Evolutionary conservation across 768 basidiomycete genomes (phyloP).

Genomic region (Auricularia auricula-judae): DNA sequence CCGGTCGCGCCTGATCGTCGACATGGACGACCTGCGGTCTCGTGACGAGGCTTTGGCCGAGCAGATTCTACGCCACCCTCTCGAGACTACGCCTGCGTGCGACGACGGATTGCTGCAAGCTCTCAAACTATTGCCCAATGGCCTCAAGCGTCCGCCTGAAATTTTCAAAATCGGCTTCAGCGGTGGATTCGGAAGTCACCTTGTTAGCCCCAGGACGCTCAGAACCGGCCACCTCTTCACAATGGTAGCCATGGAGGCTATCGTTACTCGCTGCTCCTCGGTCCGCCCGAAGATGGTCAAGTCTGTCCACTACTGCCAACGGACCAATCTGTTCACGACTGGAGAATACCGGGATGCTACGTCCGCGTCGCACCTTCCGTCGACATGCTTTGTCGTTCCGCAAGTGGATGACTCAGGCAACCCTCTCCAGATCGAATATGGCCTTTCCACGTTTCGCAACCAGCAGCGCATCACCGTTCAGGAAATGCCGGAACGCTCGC

Average conservation of each 20-base stretch:
- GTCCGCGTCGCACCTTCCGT: constrained; percentile 74
- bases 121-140: constrained; percentile 56
- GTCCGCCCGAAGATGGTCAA: constrained; percentile 98
- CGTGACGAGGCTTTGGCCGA: constrained; percentile 81
- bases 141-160: constrained; percentile 68
- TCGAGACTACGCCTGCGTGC: constrained; percentile 84
- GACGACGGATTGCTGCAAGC: constrained; percentile 72
- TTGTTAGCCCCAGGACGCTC: constrained; percentile 89
- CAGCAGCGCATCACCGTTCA: constrained; percentile 97
- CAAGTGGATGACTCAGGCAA: constrained; percentile 87
- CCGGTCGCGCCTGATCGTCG: constrained; percentile 71
- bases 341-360: constrained; percentile 91
- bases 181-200: constrained; percentile 96
- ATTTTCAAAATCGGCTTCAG: constrained; percentile 82
- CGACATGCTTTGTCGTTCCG: constrained; percentile 77
- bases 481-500: constrained; percentile 98
- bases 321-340: constrained; percentile 71
- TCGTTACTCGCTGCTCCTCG: constrained; percentile 94
- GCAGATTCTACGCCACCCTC: constrained; percentile 80
- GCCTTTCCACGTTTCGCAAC: constrained; percentile 83
- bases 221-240: constrained; percentile 81
- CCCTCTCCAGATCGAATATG: constrained; percentile 83
- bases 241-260: constrained; percentile 96
- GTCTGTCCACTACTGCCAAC: constrained; percentile 92
- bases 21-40: constrained; percentile 91